phyloP scores from a whole-genome alignment of 805 yeast genomes.

The Metschnikowia shivogae region DNA sequence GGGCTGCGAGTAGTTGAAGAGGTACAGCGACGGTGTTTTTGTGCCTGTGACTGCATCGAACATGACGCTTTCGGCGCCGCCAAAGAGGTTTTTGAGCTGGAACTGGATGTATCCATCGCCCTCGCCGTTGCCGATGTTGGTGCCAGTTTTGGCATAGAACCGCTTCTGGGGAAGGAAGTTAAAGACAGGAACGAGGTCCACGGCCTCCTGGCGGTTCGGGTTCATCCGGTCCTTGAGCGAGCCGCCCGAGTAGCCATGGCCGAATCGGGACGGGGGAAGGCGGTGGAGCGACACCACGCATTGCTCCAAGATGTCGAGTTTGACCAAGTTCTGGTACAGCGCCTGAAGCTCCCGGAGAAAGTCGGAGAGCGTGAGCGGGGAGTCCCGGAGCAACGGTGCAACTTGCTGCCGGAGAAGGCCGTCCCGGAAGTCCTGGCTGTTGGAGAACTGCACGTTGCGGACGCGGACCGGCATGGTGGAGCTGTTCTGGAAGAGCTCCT shows the following conservation, averaged over 20 bases:
- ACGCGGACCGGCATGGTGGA: conserved; percentile 40
- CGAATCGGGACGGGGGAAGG: conserved; percentile 11
- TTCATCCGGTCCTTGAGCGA: conserved; percentile 1
- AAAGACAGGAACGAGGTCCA: conserved; percentile 34
- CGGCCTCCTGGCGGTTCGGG: conserved; percentile 1
- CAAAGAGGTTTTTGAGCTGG: conserved; percentile 52
- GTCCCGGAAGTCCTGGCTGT: conserved; percentile 45
- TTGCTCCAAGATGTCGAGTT: conserved; percentile 41
- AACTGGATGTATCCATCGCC: conserved; percentile 90
- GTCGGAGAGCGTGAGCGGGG: conserved; percentile 37
- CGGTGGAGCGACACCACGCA: conserved; percentile 31
- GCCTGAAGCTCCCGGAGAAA: conserved; percentile 41
- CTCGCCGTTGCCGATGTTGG: conserved; percentile 94
- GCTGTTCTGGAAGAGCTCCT: conserved; percentile 30
- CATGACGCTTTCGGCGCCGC: conserved; percentile 50
- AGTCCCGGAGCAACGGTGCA: conserved; percentile 37
- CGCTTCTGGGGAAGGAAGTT: conserved; percentile 54
- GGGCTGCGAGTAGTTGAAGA: conserved; percentile 46
- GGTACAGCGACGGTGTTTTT: conserved; percentile 47
- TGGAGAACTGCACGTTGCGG: conserved; percentile 44
- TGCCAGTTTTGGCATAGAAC: conserved; percentile 85
- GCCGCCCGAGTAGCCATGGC: background rate
- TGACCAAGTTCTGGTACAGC: conserved; percentile 40
- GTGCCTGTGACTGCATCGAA: conserved; percentile 52
- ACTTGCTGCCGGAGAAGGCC: conserved; percentile 45